Evolutionary conservation across 1,284 basidiomycete genomes (phyloP), one percentile per base, ranked within the genome.

Genomic region (Cystobasidium slooffiae): DNA sequence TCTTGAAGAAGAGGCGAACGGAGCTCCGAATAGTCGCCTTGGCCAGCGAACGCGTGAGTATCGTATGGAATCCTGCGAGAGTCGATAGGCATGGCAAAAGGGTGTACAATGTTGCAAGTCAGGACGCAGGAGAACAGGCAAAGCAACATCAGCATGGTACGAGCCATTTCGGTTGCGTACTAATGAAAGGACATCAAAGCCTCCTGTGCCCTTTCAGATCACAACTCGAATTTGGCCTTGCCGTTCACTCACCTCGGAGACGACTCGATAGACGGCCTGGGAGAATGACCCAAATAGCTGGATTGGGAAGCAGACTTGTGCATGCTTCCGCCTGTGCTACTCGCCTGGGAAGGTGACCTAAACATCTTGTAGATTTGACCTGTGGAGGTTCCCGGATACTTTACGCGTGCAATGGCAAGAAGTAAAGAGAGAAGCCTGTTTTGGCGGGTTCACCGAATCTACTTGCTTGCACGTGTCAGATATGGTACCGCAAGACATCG

Each of bases 1-100:
- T 73, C 70, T 49, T 73, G 62, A 52, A 73, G 7, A 31, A 73
- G 53, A n/a, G 70, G 70, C 12, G 44, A 43, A 9, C 49, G 9
- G 10, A 58, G 63, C 62, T 65, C 70, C 22, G 70, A 73, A 44
- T 73, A 73, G 70, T 73, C 70, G 12, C 70, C 70, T 53, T 73
- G 70, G 18, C 70, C 70, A 24, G 62, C 70, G n/a, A 73, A 65
- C 9, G 70, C 70, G 39, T 73, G 70, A 16, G 70, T 73, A 31
- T 73, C 70, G 52, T 65, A 73, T 31, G 70, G 70, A 20, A 73
- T 47, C 44, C 64, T 66, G 64, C 37, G 47, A 16, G 41, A 12
- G 39, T 12, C 3, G 10, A 53, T 22, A 47, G 64, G 14, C 64
- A 47, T 51, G 51, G 37, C 9, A 20, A 53, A 14, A 20, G 16